Evolutionary conservation across 202 grass and related monocot species (phyloP).

Genomic region (Carex arenaria): DNA sequence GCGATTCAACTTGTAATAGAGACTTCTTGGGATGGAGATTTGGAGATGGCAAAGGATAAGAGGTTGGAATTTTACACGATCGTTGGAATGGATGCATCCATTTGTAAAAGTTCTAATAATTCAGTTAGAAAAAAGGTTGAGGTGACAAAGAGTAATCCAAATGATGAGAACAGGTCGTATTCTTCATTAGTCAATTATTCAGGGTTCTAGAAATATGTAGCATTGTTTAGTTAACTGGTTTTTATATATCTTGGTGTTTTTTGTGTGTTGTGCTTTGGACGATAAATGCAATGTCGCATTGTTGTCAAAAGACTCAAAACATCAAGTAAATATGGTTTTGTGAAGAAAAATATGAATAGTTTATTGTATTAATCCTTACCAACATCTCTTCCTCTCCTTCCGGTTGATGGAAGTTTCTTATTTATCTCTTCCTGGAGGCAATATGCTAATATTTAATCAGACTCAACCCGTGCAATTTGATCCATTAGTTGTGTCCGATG

Average conservation of each 20-base stretch:
- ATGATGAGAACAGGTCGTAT: conserved; percentile 84
- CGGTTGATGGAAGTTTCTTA: too few relatives aligned
- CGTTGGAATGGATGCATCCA: conserved; percentile 33
- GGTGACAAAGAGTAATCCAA: not conserved
- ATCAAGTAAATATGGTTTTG: too few relatives aligned
- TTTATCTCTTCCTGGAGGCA: too few relatives aligned
- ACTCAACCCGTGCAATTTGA: too few relatives aligned
- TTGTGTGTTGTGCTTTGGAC: not conserved
- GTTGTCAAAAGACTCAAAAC: too few relatives aligned
- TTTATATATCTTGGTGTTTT: not conserved
- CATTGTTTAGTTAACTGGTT: not conserved
- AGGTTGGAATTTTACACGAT: conserved; percentile 51
- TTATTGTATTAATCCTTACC: too few relatives aligned
- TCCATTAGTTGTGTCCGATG: too few relatives aligned
- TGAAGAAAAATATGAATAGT: too few relatives aligned
- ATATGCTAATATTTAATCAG: too few relatives aligned
- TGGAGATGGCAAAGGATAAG: conserved; percentile 51
- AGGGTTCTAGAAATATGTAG: conserved; percentile 44
- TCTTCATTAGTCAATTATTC: conserved; percentile 85
- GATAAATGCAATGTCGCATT: not conserved
- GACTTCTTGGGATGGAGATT: conserved; percentile 81
- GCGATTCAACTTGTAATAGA: conserved; percentile 63
- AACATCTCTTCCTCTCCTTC: too few relatives aligned
- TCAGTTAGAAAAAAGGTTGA: conserved; percentile 23
- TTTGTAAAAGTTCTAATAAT: conserved; percentile 14